Evolutionary conservation across 2,329 filamentous ascomycete species (phyloP).

Genomic region (Microcera coccophila): DNA sequence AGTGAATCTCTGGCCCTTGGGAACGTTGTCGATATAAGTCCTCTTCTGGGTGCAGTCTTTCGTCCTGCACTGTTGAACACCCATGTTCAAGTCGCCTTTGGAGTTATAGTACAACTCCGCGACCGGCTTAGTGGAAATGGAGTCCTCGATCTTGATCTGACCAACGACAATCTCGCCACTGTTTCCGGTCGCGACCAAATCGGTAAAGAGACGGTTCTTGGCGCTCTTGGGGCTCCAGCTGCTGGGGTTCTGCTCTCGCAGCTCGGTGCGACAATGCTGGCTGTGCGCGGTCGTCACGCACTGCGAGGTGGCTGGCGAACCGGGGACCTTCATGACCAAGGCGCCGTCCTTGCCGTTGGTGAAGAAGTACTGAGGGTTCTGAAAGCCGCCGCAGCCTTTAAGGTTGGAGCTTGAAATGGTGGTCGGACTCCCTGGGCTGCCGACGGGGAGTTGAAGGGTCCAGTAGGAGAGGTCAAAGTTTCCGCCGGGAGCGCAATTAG

Average conservation of each 20-base stretch:
- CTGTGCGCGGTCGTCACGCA: no score
- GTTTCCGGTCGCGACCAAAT: constrained; percentile 38
- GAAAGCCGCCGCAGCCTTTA: constrained; percentile 35
- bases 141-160: constrained; percentile 40
- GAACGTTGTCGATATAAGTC: constrained; percentile 30
- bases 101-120: constrained; percentile 38
- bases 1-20: constrained; percentile 31
- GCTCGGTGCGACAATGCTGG: no score
- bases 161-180: no score
- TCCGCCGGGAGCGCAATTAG: no score
- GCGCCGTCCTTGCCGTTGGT: constrained; percentile 30
- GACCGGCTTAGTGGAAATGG: constrained; percentile 36
- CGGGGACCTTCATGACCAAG: constrained; percentile 39
- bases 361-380: constrained; percentile 33
- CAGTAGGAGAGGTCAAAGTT: constrained; percentile 33
- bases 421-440: constrained; percentile 14
- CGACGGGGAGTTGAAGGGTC: constrained; percentile 39
- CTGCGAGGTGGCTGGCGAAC: no score
- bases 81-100: constrained; percentile 33
- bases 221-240: no score
- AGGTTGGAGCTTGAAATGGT: constrained; percentile 29
- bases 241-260: no score
- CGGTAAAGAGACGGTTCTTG: no score
- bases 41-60: constrained; percentile 29
- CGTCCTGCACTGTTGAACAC: constrained; percentile 35